Percentiles rank a stretch among this genome's conserved stretches.
Conservation (phyloP, 1,284 basidiomycete species). For the Xerocomus amazonicus region DNA sequence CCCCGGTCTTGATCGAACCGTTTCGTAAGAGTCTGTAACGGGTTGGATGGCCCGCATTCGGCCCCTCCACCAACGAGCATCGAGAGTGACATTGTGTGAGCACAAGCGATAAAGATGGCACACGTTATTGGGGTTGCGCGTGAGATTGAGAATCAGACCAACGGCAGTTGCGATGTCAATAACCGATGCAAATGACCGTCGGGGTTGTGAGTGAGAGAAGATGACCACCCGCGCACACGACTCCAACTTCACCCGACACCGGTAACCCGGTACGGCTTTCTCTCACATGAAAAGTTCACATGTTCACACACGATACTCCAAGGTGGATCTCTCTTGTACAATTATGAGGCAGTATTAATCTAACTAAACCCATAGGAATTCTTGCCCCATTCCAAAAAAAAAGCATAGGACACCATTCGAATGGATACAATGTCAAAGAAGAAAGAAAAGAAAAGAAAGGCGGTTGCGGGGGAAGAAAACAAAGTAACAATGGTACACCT, state of each 20-base stretch:
- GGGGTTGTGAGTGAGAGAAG: neutral
- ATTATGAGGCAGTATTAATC: conserved; percentile 31
- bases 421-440: conserved; percentile 13
- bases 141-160: neutral
- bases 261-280: neutral
- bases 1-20: conserved; percentile 75
- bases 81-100: conserved; percentile 61
- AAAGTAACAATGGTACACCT: conserved; percentile 13
- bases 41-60: conserved; percentile 80
- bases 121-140: neutral
- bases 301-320: too few species aligned
- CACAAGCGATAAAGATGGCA: neutral
- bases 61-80: conserved; percentile 68
- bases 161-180: neutral
- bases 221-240: neutral
- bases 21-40: conserved; percentile 75
- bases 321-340: conserved; percentile 17
- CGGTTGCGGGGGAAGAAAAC: conserved; percentile 5
- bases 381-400: conserved; percentile 21
- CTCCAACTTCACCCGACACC: neutral
- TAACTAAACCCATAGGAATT: conserved; percentile 24
- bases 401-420: conserved; percentile 5
- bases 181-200: neutral
- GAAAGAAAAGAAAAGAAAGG: neutral
- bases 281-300: conserved; percentile 18